Evolutionary conservation across 148 eudicot genomes (phyloP), one percentile per base, ranked within the genome.

Genomic region (Polygonum maritimum): DNA sequence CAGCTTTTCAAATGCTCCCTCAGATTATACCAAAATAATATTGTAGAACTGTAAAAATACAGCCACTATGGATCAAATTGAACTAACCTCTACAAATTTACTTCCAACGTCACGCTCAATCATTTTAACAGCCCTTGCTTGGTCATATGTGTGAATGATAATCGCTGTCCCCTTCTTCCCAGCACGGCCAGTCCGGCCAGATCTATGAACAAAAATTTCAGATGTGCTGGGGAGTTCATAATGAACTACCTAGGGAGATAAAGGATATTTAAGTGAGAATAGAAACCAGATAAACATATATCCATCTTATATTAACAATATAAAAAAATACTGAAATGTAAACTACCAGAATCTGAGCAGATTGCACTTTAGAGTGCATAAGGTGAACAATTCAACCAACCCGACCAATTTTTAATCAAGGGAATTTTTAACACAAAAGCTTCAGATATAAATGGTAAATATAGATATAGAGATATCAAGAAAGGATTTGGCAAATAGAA

Each of bases 101-200:
- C 90, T 88, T 75, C 97, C 97, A 14, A 92, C 93, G 73, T 94
- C 97, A 74, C 97, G 91, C 82, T 92, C 97, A 58, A 90, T 87
- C 19, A 45, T 74, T 79, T 75, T 84, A 40, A 90, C 90, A 41
- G 88, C 88, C 85, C 97, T 89, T 60, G 63, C 14, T 58, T 94
- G 85, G 47, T 85, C 82, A n/a, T 75, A 44, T 44, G 96, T 79
- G 81, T 92, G 77, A 49, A 94, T 82, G 33, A 92, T 85, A 80
- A 94, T 87, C 15, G 98, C 96, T 74, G 60, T 87, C 75, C 98
- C 98, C 76, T 94, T 92, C 85, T 94, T 94, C 75, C 98, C 98
- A 84, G 98, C 98, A 81, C 98, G 98, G 18, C 98, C 98, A 44
- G 98, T 94, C 52, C 98, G 89, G 47, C 98, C 98, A 77, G 98